phyloP scores from a whole-genome alignment of 2,329 filamentous ascomycete genomes.

The Furcasterigmium furcatum region DNA sequence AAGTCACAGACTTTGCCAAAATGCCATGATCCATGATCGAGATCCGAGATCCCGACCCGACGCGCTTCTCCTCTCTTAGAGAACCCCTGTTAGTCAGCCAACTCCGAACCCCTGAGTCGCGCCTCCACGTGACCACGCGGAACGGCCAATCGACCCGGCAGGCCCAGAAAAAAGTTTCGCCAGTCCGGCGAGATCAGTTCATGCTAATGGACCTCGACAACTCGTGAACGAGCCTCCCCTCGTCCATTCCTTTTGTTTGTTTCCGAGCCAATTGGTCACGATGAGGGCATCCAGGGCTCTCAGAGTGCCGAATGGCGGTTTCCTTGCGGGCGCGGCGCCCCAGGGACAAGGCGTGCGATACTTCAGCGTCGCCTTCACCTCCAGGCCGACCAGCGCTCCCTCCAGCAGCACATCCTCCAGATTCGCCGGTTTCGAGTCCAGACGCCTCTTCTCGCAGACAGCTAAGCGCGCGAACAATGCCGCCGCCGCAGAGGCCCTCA shows the following conservation, averaged over 20 bases:
- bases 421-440: constrained; percentile 5
- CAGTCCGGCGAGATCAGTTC: constrained; percentile 8
- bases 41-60: no score
- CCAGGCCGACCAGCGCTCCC: constrained; percentile 6
- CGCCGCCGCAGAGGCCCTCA: constrained; percentile 42
- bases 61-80: no score
- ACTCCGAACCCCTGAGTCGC: constrained; percentile 1
- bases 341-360: constrained; percentile 19
- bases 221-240: constrained; percentile 4
- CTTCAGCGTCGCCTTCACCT: constrained; percentile 21
- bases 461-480: constrained; percentile 17
- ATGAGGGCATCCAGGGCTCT: constrained; percentile 35
- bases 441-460: constrained; percentile 30
- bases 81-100: constrained; percentile 4
- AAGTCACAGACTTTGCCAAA: no score
- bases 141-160: constrained; percentile 6
- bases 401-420: constrained; percentile 1
- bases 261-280: constrained; percentile 15
- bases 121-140: constrained; percentile 13
- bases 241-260: constrained; percentile 2
- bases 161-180: constrained; percentile 19
- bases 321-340: constrained; percentile 25
- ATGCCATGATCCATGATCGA: no score
- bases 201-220: constrained; percentile 7
- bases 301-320: constrained; percentile 38